Percentiles rank a stretch among this genome's conserved stretches.
phyloP scores from a whole-genome alignment of 352 stramenopile genomes.

The Aphanomyces euteiches region DNA sequence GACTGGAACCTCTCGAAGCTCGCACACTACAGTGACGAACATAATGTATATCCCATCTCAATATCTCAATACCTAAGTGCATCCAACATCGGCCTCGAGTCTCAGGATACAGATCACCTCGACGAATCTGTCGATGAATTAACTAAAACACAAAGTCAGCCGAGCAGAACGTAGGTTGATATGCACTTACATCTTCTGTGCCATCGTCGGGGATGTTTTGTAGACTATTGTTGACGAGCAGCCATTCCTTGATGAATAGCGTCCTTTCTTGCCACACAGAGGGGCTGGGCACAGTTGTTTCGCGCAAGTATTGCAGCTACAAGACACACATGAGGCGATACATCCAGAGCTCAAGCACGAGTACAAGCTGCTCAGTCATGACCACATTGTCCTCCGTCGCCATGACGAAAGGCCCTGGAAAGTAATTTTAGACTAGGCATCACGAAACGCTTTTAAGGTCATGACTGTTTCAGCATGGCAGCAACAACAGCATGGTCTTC shows the following conservation, averaged over 20 bases:
- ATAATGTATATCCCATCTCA: not conserved
- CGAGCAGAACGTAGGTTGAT: not conserved
- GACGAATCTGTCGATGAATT: conserved; percentile 62
- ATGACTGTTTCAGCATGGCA: too few relatives aligned
- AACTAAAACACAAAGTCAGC: conserved; percentile 39
- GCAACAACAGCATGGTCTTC: too few relatives aligned
- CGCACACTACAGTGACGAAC: conserved; percentile 42
- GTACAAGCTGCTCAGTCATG: conserved; percentile 18
- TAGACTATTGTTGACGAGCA: conserved; percentile 56
- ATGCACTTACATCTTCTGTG: conserved; percentile 51
- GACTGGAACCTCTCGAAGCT: conserved; percentile 62
- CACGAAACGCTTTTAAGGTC: not conserved
- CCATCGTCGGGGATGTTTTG: conserved; percentile 62
- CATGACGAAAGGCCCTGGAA: not conserved
- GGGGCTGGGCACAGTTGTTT: not conserved
- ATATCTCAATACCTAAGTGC: conserved; percentile 50
- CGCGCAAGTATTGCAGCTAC: conserved; percentile 10
- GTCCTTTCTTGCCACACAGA: conserved; percentile 56
- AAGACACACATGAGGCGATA: not conserved
- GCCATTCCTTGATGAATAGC: conserved; percentile 65
- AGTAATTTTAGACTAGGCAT: conserved; percentile 4
- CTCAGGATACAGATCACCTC: conserved; percentile 60
- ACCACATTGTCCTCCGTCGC: not conserved
- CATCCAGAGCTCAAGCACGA: too few relatives aligned
- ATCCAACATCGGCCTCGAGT: conserved; percentile 73